Conservation (phyloP, 2,329 filamentous ascomycete genomes). For the Alternaria ethzedia region DNA sequence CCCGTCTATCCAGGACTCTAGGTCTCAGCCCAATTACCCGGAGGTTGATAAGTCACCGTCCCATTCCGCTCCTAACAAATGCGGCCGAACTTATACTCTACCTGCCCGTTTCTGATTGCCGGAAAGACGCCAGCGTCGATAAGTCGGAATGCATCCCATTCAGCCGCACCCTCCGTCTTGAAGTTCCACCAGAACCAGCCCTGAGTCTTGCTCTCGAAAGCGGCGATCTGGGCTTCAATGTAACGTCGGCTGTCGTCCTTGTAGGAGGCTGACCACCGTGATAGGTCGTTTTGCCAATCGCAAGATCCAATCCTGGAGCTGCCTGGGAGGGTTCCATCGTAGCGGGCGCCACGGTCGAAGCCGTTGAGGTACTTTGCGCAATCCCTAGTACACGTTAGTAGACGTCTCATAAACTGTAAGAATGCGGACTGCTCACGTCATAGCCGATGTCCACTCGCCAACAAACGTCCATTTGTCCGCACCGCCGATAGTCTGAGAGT, state of each 20-base stretch:
- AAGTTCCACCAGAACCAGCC: constrained; percentile 67
- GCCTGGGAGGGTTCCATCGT: constrained; percentile 61
- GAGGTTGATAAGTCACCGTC: not conserved
- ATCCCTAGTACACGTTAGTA: constrained; percentile 42
- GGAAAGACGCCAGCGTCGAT: constrained; percentile 61
- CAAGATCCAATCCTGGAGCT: constrained; percentile 62
- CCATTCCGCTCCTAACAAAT: constrained; percentile 21
- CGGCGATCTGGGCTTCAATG: constrained; percentile 62
- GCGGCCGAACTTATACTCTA: constrained; percentile 29
- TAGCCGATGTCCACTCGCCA: constrained; percentile 72
- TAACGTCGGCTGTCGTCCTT: constrained; percentile 58
- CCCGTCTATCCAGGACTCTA: not conserved
- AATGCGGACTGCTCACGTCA: constrained; percentile 54
- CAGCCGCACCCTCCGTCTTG: constrained; percentile 61
- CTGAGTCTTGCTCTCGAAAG: constrained; percentile 58
- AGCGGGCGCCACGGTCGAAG: constrained; percentile 65
- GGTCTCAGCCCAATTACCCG: not conserved
- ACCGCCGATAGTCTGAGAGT: constrained; percentile 56
- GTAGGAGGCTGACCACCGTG: constrained; percentile 54
- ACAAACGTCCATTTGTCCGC: constrained; percentile 67
- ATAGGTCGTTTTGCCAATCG: constrained; percentile 56
- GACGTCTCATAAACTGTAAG: not conserved
- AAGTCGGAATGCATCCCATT: constrained; percentile 61
- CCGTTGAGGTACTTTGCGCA: constrained; percentile 62
- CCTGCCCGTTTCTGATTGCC: constrained; percentile 22